Base-by-base conservation (phyloP, 2,329 filamentous ascomycete genomes). In the Aspergillus pseudoglaucus region DNA sequence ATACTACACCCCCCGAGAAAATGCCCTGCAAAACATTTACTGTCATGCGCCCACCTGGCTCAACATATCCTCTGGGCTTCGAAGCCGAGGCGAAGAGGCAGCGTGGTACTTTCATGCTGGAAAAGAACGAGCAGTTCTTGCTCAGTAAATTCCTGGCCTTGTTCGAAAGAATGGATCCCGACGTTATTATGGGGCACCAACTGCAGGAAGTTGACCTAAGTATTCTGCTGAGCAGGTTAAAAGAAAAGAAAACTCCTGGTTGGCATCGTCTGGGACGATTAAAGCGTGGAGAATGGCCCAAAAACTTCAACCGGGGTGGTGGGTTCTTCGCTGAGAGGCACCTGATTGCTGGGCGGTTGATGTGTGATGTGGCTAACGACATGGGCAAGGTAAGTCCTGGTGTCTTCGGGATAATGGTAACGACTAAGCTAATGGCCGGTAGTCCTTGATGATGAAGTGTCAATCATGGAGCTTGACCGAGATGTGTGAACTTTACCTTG, bases 141-240 rank as follows among this genome's bases (percentile, higher is more conserved):
- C 76, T 98, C 6, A 87, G 85, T 57, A 88, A 90, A 65, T 94
- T 98, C 66, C 73, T 98, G 53, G 90, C 90, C 2, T 84, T 96
- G 59, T 78, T 98, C 35, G 88, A 94, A 60, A 80, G 85, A 25
- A 84, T 87, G 51, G 93, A 98, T 60, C 93, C 93, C 0, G 93
- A 98, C 73, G 90, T 95, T 25, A 80, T 98, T 32, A 79, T 97
- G 56, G 93, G 93, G 10, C 91, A 98, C 67, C 87, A 95, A 60
- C 79, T 98, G n/a, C 93, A 98, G 67, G 93, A 95, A 59, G 90
- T 96, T 3, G 93, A 98, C 65, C 95, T 95, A 66, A 94, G 90
- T 57, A 84, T 96, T 48, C 75, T 98, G 9, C 75, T 98, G 22
- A 95, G 82, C 64, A 84, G 93, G 44, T 75, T 98, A 58, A 83